A percentile compares a stretch with the other conserved stretches of the same genome.
Evolutionary conservation across 2,329 filamentous ascomycete genomes (phyloP).

Genomic region (Penicillium carneum): DNA sequence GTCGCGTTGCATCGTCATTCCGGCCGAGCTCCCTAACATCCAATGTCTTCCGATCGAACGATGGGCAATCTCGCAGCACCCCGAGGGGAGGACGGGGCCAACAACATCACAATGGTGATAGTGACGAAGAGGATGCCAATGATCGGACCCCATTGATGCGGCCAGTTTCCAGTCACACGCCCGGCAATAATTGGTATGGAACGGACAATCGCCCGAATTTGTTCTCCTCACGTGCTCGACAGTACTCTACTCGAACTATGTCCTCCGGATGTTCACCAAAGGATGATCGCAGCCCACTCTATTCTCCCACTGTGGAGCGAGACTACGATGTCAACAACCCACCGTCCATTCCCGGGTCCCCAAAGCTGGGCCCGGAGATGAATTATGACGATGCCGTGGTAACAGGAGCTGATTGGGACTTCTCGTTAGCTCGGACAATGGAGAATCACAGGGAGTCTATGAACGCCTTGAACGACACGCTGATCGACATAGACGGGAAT

Average conservation of each 20-base stretch:
- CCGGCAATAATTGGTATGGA: conserved; percentile 47
- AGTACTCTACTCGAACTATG: conserved; percentile 37
- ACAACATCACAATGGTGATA: conserved; percentile 37
- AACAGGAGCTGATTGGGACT: conserved; percentile 54
- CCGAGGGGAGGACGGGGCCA: conserved; percentile 42
- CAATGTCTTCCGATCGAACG: conserved; percentile 55
- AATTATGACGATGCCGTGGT: conserved; percentile 63
- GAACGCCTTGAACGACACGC: conserved; percentile 46
- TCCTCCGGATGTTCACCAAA: conserved; percentile 43
- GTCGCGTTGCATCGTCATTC: conserved; percentile 51
- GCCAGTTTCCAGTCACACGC: conserved; percentile 40
- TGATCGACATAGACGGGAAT: conserved; percentile 56
- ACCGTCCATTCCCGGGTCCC: conserved; percentile 67
- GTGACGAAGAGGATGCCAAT: conserved; percentile 49
- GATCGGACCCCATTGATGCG: conserved; percentile 65
- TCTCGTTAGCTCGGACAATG: conserved; percentile 46
- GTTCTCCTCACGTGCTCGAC: conserved; percentile 37
- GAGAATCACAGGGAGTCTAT: conserved; percentile 45
- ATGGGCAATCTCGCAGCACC: conserved; percentile 42
- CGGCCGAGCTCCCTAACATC: conserved; percentile 45
- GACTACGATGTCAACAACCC: conserved; percentile 72
- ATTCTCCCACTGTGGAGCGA: conserved; percentile 37
- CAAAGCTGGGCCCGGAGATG: conserved; percentile 60
- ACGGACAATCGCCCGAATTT: conserved; percentile 41
- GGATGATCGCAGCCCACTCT: conserved; percentile 35